Percentiles rank a stretch among this genome's conserved stretches.
Conservation (phyloP, 106 monocot genomes). For the Allium sativum region DNA sequence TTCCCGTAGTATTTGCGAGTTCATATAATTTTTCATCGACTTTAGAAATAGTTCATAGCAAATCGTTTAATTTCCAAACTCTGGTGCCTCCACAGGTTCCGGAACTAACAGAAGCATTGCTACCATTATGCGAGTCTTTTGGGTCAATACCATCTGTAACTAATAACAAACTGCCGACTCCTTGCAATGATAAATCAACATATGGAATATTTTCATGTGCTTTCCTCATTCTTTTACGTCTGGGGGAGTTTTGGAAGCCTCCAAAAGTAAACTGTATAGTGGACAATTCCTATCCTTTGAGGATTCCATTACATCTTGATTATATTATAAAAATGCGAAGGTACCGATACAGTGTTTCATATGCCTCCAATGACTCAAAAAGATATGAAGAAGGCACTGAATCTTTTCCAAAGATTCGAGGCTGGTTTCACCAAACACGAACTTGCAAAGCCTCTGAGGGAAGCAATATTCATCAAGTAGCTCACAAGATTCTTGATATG, state of each 20-base stretch:
- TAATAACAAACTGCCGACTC: slow-evolving; percentile 20
- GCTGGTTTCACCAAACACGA: slow-evolving; percentile 85
- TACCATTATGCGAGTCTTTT: slow-evolving; percentile 90
- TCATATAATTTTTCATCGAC: no score
- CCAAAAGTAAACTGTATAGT: slow-evolving; percentile 51
- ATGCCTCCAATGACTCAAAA: not conserved
- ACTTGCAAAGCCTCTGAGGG: slow-evolving; percentile 73
- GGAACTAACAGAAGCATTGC: slow-evolving; percentile 75
- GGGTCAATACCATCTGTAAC: slow-evolving; percentile 57
- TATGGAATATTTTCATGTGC: slow-evolving; percentile 84
- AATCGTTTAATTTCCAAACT: no score
- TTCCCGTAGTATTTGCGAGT: no score
- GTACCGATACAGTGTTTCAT: slow-evolving; percentile 28
- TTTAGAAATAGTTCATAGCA: no score
- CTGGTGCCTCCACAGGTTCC: slow-evolving; percentile 40
- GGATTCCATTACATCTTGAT: slow-evolving; percentile 52
- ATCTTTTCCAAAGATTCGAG: slow-evolving; percentile 69
- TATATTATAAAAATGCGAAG: slow-evolving; percentile 47
- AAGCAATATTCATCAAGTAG: slow-evolving; percentile 58
- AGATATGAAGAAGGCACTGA: slow-evolving; percentile 47
- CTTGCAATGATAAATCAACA: slow-evolving; percentile 40
- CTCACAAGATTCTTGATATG: slow-evolving; percentile 69
- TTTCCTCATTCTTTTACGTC: slow-evolving; percentile 75
- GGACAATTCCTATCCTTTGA: slow-evolving; percentile 40
- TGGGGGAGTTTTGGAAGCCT: slow-evolving; percentile 82